Evolutionary conservation across 2,329 filamentous ascomycete species (phyloP).

Genomic region (Myriosclerotinia duriaeana): DNA sequence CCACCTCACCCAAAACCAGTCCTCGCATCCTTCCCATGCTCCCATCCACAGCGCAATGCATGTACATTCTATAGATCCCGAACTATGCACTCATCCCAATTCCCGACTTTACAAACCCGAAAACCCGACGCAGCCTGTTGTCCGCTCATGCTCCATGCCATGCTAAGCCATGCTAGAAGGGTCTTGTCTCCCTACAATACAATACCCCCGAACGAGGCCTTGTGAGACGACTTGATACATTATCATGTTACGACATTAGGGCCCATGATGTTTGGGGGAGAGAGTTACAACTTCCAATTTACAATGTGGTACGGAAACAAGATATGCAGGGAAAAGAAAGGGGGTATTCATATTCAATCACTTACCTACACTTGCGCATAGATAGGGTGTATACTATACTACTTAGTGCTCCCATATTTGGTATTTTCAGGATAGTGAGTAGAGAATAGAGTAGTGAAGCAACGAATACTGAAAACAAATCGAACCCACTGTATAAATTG

Average conservation of each 20-base stretch:
- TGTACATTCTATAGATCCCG: constrained; percentile 9
- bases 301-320: background rate
- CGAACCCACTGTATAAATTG: too few relatives aligned
- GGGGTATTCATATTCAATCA: too few relatives aligned
- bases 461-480: too few relatives aligned
- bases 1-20: background rate
- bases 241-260: background rate
- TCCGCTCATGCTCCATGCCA: background rate
- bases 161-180: constrained; percentile 8
- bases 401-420: too few relatives aligned
- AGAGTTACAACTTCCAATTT: background rate
- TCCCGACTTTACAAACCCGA: background rate
- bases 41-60: background rate
- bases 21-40: background rate
- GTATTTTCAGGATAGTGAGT: too few relatives aligned
- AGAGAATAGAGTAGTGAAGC: too few relatives aligned
- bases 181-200: background rate
- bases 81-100: background rate
- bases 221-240: background rate
- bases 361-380: too few relatives aligned
- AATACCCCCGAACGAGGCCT: background rate
- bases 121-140: background rate
- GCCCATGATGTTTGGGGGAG: too few relatives aligned
- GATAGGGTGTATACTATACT: too few relatives aligned
- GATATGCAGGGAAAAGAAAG: too few relatives aligned